Base-by-base conservation (phyloP, 495 filamentous ascomycete species). In the Tuber umbilicatum region DNA sequence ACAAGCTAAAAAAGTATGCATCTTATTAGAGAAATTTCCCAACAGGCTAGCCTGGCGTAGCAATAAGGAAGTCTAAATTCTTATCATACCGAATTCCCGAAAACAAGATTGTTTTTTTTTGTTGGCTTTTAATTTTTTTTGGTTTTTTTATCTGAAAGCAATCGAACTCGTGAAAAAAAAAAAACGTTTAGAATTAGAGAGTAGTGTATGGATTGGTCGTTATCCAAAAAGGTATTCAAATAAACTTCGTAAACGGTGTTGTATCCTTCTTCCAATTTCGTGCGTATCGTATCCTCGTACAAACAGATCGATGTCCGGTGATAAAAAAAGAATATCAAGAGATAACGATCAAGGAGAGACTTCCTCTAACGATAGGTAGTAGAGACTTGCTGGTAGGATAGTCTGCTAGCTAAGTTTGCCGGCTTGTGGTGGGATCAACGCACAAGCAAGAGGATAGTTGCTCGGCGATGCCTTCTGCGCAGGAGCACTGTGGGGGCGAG, bases 401-500 rank as follows among this genome's bases (percentile, higher is more conserved):
- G 73, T 74, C 76, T 78, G 73, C 77, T 76, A 73, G 77, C 77
- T 74, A 70, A 71, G 77, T 76, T 72, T 79, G 73, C 76, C 45
- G 73, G 78, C 71, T 73, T 74, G 70, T 72, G 38, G 78, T 75
- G 73, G 72, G 72, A 75, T 79, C 76, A 75, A 77, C 70, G 71
- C 64, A 60, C 73, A 75, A 70, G 55, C 68, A 42, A 71, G 71
- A 68, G n/a, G 77, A 73, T 38, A 78, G 64, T 23, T 72, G 72
- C 77, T 70, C 74, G 70, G 69, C 71, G 75, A 78, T 79, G 75
- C 43, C 77, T 74, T 41, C 70, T 75, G 72, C 77, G 75, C 72
- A 64, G 60, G 43, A 45, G 76, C 72, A 60, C 68, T 67, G 73
- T 73, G 27, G 79, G 78, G 78, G 80, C 81, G 79, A 82, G 83